Base-by-base conservation (phyloP, 2,329 filamentous ascomycete genomes). In the Pseudogymnoascus sp. region DNA sequence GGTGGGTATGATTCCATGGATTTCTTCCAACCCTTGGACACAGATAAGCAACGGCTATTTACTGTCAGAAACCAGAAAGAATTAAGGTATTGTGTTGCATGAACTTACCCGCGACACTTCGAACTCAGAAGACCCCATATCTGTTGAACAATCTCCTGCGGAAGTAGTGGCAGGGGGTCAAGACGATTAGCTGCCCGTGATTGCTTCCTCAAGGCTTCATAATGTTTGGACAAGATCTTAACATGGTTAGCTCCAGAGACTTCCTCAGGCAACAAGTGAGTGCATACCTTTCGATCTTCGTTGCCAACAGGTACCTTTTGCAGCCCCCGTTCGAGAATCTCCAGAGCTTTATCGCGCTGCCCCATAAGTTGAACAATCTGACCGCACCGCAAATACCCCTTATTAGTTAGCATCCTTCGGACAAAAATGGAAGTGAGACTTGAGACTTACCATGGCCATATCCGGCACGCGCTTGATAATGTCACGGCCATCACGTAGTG, bases 341-440 rank as follows among this genome's bases (percentile, higher is more conserved):
- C 69, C 40, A 73, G 59, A 53, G 73, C 73, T 18, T 73, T 65
- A 10, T 67, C 60, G 40, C 66, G 63, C 42, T 73, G 65, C 11
- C 66, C 66, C 63, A 68, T 70, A 6, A 73, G 63, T 37, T 70
- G 69, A 44, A 74, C 65, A 5, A 72, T 42, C 62, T 74, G 73
- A 5, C 69, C 72, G 63, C 69, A 71, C 63, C 73, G 65, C 44
- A 74, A 68, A 63, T 74, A 74, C 18, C 73, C 73, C 72, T 74
- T 18, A 28, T 47, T 23, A 10, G 31, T 63, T 23, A 64, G 21
- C 16, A 38, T n/a, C 4, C 37, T n/a, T 21, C 23, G 47, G 12
- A 21, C 4, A 5, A 10, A 33, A 3, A 2, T 10, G 31, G 16
- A 37, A 25, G 31, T 7, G 18, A 25, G 21, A 3, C 12, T 25